Evolutionary conservation across 805 yeast genomes (phyloP), one percentile per base, ranked within the genome.

Genomic region (Myxozyma melibiosi): DNA sequence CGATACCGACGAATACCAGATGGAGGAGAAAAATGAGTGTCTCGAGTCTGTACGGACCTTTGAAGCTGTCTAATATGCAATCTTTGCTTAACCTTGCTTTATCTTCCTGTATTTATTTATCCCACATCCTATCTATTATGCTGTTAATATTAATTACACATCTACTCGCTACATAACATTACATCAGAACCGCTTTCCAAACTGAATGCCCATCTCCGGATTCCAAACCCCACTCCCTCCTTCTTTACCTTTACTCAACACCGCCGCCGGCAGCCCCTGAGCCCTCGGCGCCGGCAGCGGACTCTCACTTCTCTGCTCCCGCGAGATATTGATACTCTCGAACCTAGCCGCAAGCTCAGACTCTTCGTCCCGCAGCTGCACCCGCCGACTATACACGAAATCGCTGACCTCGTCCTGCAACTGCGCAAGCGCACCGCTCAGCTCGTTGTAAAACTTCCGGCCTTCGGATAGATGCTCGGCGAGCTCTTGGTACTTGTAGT

Each of bases 391-490:
- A 30, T 76, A 72, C n/a, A 82, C 78, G 67, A 74, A 85, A 14
- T 73, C 72, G 58, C 80, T 82, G 61, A 85, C 78, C 39, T 79
- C 82, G 13, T 71, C 70, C 39, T 79, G 66, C 20, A 84, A 77
- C 2, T 65, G 70, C 28, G 74, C 72, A 4, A 81, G 77, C 51
- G 80, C 79, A 7, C 69, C 70, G 30, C 78, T 72, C 58, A 88
- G 80, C 51, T 84, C 86, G 37, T 76, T 76, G 72, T 91, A 91
- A 67, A 90, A 90, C 52, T 78, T 77, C 0, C 80, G 65, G 0
- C 96, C 97, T 64, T 86, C 87, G 30, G 78, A 78, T 27, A 89
- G 68, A 66, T 88, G 86, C 4, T 76, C 73, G 16, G 78, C 70
- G 1, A 88, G 76, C 64, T 86, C 88, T 28, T 77, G 70, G 65